Conservation (phyloP, 768 basidiomycete genomes). For the Lactarius evosmus region DNA sequence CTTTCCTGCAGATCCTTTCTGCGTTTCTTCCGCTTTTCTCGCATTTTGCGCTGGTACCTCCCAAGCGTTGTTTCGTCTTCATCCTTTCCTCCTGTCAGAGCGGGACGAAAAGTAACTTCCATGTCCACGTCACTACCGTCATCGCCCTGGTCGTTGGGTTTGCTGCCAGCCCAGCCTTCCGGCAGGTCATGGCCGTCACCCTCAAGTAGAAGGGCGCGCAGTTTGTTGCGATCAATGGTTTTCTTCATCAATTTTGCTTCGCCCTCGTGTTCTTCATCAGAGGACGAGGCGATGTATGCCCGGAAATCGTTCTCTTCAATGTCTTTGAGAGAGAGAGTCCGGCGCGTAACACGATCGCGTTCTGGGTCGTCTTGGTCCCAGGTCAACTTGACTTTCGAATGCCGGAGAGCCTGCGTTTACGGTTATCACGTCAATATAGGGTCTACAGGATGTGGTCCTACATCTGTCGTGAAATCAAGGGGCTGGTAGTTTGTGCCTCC, state of each 20-base stretch:
- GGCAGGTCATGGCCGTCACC: conserved; percentile 66
- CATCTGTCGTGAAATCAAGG: conserved; percentile 91
- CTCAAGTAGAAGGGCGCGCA: conserved; percentile 74
- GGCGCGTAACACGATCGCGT: conserved; percentile 74
- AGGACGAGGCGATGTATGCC: conserved; percentile 43
- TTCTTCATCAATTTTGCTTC: conserved; percentile 43
- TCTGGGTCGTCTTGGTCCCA: conserved; percentile 98
- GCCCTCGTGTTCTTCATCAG: conserved; percentile 55
- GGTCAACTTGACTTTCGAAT: conserved; percentile 96
- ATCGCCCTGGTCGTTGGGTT: conserved; percentile 36
- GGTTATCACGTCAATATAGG: neutral
- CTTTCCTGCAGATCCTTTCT: conserved; percentile 61
- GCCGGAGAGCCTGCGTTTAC: conserved; percentile 85
- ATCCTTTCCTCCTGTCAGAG: conserved; percentile 54
- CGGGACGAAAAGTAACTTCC: conserved; percentile 95
- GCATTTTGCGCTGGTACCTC: conserved; percentile 84
- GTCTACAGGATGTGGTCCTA: conserved; percentile 40
- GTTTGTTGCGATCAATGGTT: conserved; percentile 53
- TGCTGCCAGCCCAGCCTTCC: conserved; percentile 73
- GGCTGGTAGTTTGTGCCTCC: conserved; percentile 58
- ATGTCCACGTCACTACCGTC: conserved; percentile 66
- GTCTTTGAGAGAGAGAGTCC: conserved; percentile 74
- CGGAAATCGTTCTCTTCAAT: conserved; percentile 91
- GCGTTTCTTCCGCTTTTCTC: conserved; percentile 80
- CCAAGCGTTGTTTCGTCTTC: conserved; percentile 85